Percentiles rank a stretch among this genome's conserved stretches.
Conservation (phyloP, 108 stramenopile genomes). For the Asterionellopsis glacialis region DNA sequence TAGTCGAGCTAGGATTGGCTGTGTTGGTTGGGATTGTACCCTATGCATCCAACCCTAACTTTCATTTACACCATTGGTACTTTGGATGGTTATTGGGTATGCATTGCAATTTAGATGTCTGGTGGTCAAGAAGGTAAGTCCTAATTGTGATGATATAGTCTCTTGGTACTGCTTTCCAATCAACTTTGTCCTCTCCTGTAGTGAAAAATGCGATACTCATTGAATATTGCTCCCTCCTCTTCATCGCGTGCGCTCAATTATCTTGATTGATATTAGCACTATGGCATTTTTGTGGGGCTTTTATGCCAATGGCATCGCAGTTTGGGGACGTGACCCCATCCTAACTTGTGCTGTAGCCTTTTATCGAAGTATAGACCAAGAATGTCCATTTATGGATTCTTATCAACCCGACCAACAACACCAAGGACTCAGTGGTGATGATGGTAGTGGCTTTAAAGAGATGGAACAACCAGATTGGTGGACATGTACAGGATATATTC, state of each 20-base stretch:
- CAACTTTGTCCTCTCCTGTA: slow-evolving; percentile 18
- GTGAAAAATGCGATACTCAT: slow-evolving; percentile 27
- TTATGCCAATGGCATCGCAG: slow-evolving; percentile 63
- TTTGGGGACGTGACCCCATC: slow-evolving; percentile 71
- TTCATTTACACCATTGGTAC: slow-evolving; percentile 78
- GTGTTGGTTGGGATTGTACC: slow-evolving; percentile 38
- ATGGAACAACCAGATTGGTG: too few relatives aligned
- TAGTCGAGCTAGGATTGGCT: slow-evolving; percentile 33
- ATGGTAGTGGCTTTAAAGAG: too few relatives aligned
- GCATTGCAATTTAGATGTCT: slow-evolving; percentile 49
- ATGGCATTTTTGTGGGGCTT: slow-evolving; percentile 53
- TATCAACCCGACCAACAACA: too few relatives aligned
- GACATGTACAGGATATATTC: too few relatives aligned
- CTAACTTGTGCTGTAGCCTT: slow-evolving; percentile 46
- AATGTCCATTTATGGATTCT: too few relatives aligned
- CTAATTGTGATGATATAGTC: slow-evolving; percentile 22
- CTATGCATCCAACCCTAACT: slow-evolving; percentile 30
- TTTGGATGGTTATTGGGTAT: slow-evolving; percentile 54
- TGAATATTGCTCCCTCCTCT: background rate
- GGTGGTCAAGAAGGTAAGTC: slow-evolving; percentile 42
- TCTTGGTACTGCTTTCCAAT: slow-evolving; percentile 20
- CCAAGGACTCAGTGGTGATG: too few relatives aligned
- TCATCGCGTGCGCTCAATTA: slow-evolving; percentile 27
- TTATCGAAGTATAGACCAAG: slow-evolving; percentile 5
- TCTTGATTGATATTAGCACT: slow-evolving; percentile 64